A percentile compares a stretch with the other conserved stretches of the same genome.
Evolutionary conservation across 306 rosid species (phyloP).

Genomic region (Prunus mongolica): DNA sequence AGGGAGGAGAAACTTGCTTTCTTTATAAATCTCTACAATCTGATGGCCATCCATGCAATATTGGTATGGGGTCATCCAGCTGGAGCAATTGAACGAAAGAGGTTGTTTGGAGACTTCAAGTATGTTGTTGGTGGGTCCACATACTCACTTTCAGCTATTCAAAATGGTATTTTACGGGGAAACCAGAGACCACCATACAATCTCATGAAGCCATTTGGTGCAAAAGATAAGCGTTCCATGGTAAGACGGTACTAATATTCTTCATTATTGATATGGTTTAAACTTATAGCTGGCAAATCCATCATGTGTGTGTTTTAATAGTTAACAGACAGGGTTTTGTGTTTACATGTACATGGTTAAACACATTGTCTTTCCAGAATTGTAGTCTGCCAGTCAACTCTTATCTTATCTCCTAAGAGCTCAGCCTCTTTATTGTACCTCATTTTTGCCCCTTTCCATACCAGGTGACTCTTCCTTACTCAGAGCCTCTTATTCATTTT

Average conservation of each 20-base stretch:
- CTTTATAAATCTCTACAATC: constrained; percentile 88
- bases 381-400: neutral
- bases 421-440: neutral
- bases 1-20: constrained; percentile 94
- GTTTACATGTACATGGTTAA: neutral
- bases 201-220: constrained; percentile 82
- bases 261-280: neutral
- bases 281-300: neutral
- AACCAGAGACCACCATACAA: constrained; percentile 89
- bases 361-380: neutral
- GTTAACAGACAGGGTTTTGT: neutral
- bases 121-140: constrained; percentile 78
- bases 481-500: constrained; percentile 88
- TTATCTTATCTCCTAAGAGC: neutral
- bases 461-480: constrained; percentile 79
- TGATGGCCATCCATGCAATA: constrained; percentile 94
- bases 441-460: constrained; percentile 15
- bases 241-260: constrained; percentile 31
- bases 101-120: constrained; percentile 72
- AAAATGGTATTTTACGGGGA: constrained; percentile 90
- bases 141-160: constrained; percentile 84
- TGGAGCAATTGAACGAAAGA: constrained; percentile 76
- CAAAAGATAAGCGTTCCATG: constrained; percentile 64
- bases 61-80: constrained; percentile 68
- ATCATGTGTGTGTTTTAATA: neutral